Evolutionary conservation across 2,329 filamentous ascomycete genomes (phyloP), one percentile per base, ranked within the genome.

Genomic region (Pestalotiopsis sp.): DNA sequence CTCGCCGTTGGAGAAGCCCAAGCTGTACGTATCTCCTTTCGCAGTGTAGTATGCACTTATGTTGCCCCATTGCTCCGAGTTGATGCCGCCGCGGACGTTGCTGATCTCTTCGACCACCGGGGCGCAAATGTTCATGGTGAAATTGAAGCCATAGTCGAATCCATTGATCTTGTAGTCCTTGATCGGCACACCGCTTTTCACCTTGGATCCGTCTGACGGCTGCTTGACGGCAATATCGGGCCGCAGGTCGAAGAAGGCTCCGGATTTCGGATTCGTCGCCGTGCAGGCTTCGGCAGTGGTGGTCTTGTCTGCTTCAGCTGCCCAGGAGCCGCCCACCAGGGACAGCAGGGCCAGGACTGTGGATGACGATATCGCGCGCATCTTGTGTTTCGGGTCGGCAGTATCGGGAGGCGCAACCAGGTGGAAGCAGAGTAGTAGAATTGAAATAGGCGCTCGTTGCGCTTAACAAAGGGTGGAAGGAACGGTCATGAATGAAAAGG

Each of bases 41-140:
- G 84, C 83, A 76, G 87, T 85, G 77, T 95, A 96, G 77, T 91
- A 95, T 23, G 92, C 93, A 83, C 92, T 94, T 73, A 95, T 88
- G 74, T 95, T 95, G 80, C 83, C 83, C 90, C 90, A 93, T 62
- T 84, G 75, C 67, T 78, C 77, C 79, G 87, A 84, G 59, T 90
- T 85, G 3, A 95, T 79, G 23, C 38, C 31, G n/a, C 91, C 92
- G 12, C 88, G 85, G 11, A 92, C 87, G 70, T 89, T 83, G 58
- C 86, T 82, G 23, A 92, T 83, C 17, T 87, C 82, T 73, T 92
- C 88, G 17, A 94, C 86, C n/a, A 95, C 91, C 1, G 92, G 85
- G 45, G 86, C 90, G 82, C 93, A 96, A 74, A 96, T 91, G 81
- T 96, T 96, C 75, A 95, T 77, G 1, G 93, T 95, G 76, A 96